Conservation (phyloP, 1,139 yeast genomes). For the Nakaseomyces kungkrabaensis region DNA sequence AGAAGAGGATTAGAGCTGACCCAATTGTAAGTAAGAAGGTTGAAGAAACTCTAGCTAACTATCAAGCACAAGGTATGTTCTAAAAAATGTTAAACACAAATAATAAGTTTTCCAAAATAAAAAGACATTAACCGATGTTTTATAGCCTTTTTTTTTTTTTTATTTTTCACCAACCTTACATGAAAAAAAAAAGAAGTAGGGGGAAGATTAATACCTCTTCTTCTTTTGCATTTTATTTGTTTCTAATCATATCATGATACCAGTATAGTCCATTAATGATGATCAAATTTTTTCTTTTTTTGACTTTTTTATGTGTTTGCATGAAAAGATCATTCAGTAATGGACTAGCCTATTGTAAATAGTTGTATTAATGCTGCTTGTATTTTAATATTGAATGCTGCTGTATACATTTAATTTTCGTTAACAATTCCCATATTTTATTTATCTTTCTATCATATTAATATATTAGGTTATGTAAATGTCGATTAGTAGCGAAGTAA, state of each 20-base stretch:
- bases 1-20: conserved; percentile 55
- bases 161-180: too few species aligned
- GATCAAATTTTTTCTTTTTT: neutral
- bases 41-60: conserved; percentile 32
- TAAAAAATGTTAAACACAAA: neutral
- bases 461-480: too few species aligned
- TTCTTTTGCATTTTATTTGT: neutral
- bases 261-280: neutral
- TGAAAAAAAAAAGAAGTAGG: too few species aligned
- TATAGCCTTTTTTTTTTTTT: too few species aligned
- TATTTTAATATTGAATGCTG: neutral
- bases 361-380: neutral
- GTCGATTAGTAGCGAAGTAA: too few species aligned
- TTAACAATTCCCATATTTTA: neutral
- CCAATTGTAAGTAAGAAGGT: conserved; percentile 42
- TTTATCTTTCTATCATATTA: neutral
- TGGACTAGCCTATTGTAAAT: neutral
- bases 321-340: neutral
- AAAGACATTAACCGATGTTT: too few species aligned
- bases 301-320: neutral
- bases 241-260: neutral
- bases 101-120: neutral
- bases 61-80: conserved; percentile 19
- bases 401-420: neutral
- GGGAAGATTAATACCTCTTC: neutral